A percentile compares a stretch with the other conserved stretches of the same genome.
Conservation (phyloP, 2,329 filamentous ascomycete species). For the Triangularia setosa region DNA sequence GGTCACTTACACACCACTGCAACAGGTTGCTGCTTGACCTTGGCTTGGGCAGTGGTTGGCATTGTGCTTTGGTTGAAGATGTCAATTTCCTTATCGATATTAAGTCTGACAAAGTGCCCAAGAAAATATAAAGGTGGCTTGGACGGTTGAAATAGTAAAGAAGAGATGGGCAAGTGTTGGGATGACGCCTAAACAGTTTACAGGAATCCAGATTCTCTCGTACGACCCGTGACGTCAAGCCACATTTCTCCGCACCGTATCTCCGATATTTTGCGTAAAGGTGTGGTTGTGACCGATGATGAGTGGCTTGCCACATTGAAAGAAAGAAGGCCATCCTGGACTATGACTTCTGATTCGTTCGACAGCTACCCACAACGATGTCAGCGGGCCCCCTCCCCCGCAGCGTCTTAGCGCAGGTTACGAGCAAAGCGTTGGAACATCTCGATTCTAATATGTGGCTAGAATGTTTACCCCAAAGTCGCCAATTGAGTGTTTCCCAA, state of each 20-base stretch:
- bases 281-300: neutral
- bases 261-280: neutral
- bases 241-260: neutral
- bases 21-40: neutral
- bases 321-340: neutral
- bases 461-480: neutral
- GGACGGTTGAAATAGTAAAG: neutral
- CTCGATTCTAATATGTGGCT: neutral
- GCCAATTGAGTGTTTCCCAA: too few species aligned
- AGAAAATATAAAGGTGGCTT: neutral
- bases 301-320: neutral
- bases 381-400: neutral
- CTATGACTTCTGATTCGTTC: neutral
- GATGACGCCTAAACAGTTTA: neutral
- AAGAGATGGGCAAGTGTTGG: neutral
- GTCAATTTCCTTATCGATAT: neutral
- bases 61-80: neutral
- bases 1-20: constrained; percentile 1
- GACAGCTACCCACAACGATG: neutral
- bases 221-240: neutral
- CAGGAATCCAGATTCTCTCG: neutral
- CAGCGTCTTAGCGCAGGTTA: neutral
- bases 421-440: neutral
- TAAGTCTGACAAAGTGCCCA: neutral
- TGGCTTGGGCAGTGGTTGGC: neutral